Base-by-base conservation (phyloP, 352 stramenopile species). In the Pythium biforme region DNA sequence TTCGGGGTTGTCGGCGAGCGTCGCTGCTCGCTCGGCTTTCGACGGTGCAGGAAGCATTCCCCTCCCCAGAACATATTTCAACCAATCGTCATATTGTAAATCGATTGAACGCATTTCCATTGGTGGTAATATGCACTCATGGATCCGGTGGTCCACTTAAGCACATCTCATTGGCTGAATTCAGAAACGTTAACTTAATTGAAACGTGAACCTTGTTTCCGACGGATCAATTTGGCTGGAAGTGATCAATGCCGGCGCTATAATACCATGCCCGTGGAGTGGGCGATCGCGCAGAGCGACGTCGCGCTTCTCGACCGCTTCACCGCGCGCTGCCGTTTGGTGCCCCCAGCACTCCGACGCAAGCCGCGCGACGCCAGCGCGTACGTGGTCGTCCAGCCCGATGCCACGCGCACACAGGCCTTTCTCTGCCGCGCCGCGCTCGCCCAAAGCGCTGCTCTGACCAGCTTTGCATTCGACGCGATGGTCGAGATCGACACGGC, bases 301-400 rank as follows among this genome's bases (percentile, higher is more conserved):
- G 31, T 51, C 9, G 23, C 40, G 59, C 63, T 43, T 4, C 55
- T 70, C 49, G 74, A 86, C 47, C 64, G 73, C 55, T 90, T 90
- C 70, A 88, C 81, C 14, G 69, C 69, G 60, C 78, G 84, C 27
- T 90, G 71, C 62, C 73, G 81, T 22, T 40, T 91, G 23, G 74
- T 79, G 3, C 26, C 70, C 23, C 47, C 37, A 3, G 39, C 64
- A 55, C 55, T 91, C 27, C 69, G 66, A 43, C 55, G 56, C 3
- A 64, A 71, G 3, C 72, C 74, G 47, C 64, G 46, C 72, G 73
- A 61, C 68, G 79, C 45, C 66, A 81, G 57, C 76, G 73, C 48
- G 48, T 73, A 59, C 73, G 41, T 84, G 39, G 48, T 64, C n/a
- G 55, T 52, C 25, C 19, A 20, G 14, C 40, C 46, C 11, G 7